Evolutionary conservation across 371 early-diverging fungal species (phyloP).

Genomic region (Rhizomucor pusillus): DNA sequence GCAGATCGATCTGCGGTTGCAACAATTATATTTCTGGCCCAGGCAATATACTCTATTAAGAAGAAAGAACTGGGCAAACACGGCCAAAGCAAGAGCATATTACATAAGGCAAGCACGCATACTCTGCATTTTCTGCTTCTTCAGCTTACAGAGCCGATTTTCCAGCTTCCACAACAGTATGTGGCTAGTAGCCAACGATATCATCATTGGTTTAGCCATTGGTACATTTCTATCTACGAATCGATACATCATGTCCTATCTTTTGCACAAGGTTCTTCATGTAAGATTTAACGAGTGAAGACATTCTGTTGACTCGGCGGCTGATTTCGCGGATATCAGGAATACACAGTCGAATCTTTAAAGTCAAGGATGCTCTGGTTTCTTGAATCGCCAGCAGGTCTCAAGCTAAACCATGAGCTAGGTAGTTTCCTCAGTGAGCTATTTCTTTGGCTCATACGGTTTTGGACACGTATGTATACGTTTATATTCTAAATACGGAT

Average conservation of each 20-base stretch:
- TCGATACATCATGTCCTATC: conserved; percentile 52
- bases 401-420: conserved; percentile 92
- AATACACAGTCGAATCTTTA: conserved; percentile 65
- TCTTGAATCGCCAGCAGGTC: conserved; percentile 90
- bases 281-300: conserved; percentile 27
- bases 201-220: conserved; percentile 83
- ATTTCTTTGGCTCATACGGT: conserved; percentile 86
- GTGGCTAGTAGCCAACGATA: conserved; percentile 94
- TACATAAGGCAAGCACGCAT: conserved; percentile 65
- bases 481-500: neutral
- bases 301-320: neutral
- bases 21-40: conserved; percentile 84
- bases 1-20: conserved; percentile 79
- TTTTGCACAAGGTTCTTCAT: conserved; percentile 53
- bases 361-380: conserved; percentile 86
- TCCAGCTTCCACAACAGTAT: conserved; percentile 89
- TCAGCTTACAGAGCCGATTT: neutral
- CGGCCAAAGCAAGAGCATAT: conserved; percentile 70
- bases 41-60: conserved; percentile 68
- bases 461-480: conserved; percentile 73
- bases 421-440: conserved; percentile 89
- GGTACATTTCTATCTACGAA: conserved; percentile 73
- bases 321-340: conserved; percentile 25
- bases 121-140: neutral
- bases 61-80: conserved; percentile 61